A percentile compares a stretch with the other conserved stretches of the same genome.
Evolutionary conservation across 371 early-diverging fungal species (phyloP).

Genomic region (Gilbertella persicaria): DNA sequence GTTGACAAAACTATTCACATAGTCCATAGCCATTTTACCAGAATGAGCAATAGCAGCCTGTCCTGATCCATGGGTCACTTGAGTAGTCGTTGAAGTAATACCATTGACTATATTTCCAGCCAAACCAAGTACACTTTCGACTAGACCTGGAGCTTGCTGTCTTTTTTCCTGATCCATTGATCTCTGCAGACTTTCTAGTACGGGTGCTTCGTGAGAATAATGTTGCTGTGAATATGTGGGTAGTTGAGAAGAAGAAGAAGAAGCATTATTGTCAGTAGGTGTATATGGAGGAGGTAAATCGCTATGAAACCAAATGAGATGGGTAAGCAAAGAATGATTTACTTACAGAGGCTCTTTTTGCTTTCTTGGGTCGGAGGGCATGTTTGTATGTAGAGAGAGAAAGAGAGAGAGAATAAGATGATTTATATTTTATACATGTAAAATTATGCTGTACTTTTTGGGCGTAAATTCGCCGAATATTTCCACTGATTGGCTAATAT

Average conservation of each 20-base stretch:
- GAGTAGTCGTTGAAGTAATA: neutral
- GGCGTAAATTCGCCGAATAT: too few relatives aligned
- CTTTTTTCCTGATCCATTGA: too few relatives aligned
- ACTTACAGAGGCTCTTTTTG: conserved; percentile 8
- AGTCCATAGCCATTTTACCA: conserved; percentile 1
- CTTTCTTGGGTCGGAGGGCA: too few relatives aligned
- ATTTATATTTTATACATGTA: too few relatives aligned
- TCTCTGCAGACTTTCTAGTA: neutral
- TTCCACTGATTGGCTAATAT: too few relatives aligned
- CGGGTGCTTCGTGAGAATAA: neutral
- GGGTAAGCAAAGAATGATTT: neutral
- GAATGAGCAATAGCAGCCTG: neutral
- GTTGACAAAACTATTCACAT: neutral
- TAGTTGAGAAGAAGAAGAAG: neutral
- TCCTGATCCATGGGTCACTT: neutral
- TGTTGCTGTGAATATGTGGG: neutral
- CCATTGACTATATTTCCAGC: neutral
- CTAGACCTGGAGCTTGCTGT: neutral
- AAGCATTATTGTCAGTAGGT: neutral
- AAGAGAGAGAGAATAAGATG: too few relatives aligned
- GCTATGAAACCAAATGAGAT: too few relatives aligned
- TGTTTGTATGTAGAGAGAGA: too few relatives aligned
- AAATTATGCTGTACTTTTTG: too few relatives aligned
- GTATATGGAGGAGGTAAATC: conserved; percentile 23
- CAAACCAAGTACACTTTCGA: conserved; percentile 2